Evolutionary conservation across 345 rosid genomes (phyloP).

Genomic region (Abelmoschus esculentus): DNA sequence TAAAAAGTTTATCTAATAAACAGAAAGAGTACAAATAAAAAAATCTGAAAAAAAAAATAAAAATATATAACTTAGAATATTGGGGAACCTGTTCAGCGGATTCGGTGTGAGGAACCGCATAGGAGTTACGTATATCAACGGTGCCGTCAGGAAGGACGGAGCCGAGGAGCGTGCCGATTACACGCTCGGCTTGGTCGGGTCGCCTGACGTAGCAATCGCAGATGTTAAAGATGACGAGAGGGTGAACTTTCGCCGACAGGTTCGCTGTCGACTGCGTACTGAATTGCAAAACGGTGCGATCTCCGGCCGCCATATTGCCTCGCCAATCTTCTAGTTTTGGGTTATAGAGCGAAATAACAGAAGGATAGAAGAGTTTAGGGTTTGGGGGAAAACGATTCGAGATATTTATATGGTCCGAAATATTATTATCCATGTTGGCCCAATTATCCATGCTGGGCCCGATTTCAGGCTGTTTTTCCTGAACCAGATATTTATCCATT

Average conservation of each 20-base stretch:
- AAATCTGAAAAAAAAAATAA: neutral
- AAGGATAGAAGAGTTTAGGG: conserved; percentile 12
- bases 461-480: neutral
- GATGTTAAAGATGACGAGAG: conserved; percentile 82
- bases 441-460: neutral
- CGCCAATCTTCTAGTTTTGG: neutral
- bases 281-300: conserved; percentile 67
- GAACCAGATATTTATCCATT: too few species aligned
- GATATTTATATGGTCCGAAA: neutral
- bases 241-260: conserved; percentile 64
- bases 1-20: neutral
- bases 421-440: too few species aligned
- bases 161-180: conserved; percentile 93
- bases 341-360: neutral
- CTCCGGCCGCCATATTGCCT: conserved; percentile 58
- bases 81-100: conserved; percentile 67
- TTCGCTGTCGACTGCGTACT: conserved; percentile 27
- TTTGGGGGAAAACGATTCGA: neutral
- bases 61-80: neutral
- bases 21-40: neutral
- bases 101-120: conserved; percentile 96
- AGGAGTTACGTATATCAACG: conserved; percentile 87
- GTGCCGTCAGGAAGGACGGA: conserved; percentile 82
- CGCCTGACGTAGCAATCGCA: conserved; percentile 94
- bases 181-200: conserved; percentile 87